Percentiles rank a stretch among this genome's conserved stretches.
phyloP scores from a whole-genome alignment of 768 basidiomycete genomes.

The Lactarius akahatsu region DNA sequence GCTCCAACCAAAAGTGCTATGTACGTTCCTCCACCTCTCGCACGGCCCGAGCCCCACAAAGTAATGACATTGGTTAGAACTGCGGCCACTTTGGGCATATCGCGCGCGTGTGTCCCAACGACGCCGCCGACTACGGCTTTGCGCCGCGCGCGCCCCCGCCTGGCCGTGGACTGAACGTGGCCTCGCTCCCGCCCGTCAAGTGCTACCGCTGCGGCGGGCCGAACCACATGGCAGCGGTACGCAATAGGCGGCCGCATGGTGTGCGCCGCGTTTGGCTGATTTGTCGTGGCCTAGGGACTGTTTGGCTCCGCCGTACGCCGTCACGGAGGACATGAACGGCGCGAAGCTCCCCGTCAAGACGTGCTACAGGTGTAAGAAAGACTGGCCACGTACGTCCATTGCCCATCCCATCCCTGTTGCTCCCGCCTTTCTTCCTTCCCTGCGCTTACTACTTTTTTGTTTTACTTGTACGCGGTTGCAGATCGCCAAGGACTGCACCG shows the following conservation, averaged over 20 bases:
- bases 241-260: slow-evolving; percentile 24
- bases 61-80: slow-evolving; percentile 35
- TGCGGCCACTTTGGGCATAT: slow-evolving; percentile 84
- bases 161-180: slow-evolving; percentile 71
- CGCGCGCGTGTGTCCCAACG: slow-evolving; percentile 69
- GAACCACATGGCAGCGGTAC: slow-evolving; percentile 83
- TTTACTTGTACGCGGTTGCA: slow-evolving; percentile 8
- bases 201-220: slow-evolving; percentile 89
- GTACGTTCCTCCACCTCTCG: slow-evolving; percentile 44
- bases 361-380: slow-evolving; percentile 86
- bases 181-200: slow-evolving; percentile 77
- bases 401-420: not conserved
- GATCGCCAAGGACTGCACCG: slow-evolving; percentile 40
- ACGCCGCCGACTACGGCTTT: slow-evolving; percentile 46
- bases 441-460: not conserved
- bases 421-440: not conserved
- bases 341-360: slow-evolving; percentile 64
- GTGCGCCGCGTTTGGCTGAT: slow-evolving; percentile 8
- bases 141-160: slow-evolving; percentile 70
- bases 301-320: slow-evolving; percentile 66
- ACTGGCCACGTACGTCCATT: slow-evolving; percentile 72
- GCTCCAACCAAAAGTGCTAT: slow-evolving; percentile 78
- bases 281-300: slow-evolving; percentile 63
- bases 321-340: slow-evolving; percentile 43
- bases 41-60: no score